These are phyloP conservation scores for Ganoderma meredithae DNA, from an alignment of 1,284 basidiomycete genomes.

Conservation along the genomic window DNA sequence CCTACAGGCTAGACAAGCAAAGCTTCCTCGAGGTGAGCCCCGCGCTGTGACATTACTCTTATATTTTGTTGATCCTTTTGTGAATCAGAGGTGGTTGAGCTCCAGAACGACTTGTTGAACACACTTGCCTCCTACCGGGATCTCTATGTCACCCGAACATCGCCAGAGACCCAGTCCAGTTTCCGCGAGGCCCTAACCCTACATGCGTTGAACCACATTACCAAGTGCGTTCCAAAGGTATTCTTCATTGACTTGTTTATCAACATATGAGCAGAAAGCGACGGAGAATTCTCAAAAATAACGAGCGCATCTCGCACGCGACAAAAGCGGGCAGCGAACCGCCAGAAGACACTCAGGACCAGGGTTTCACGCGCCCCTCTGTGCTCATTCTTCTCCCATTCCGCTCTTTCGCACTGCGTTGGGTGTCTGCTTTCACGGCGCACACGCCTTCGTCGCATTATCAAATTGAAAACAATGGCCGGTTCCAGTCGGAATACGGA, in stretches of 20 bases:
- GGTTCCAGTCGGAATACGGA: slow-evolving; percentile 86
- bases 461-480: slow-evolving; percentile 86
- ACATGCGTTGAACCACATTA: slow-evolving; percentile 86
- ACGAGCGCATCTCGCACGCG: slow-evolving; percentile 83
- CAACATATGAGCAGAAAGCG: slow-evolving; percentile 72
- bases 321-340: slow-evolving; percentile 61
- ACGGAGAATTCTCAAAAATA: slow-evolving; percentile 92
- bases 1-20: slow-evolving; percentile 60
- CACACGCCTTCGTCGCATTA: slow-evolving; percentile 71
- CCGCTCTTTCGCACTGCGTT: slow-evolving; percentile 87
- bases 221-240: slow-evolving; percentile 65
- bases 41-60: neutral
- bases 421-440: slow-evolving; percentile 73
- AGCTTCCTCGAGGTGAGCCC: slow-evolving; percentile 58
- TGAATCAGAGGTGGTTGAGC: slow-evolving; percentile 55
- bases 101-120: slow-evolving; percentile 73
- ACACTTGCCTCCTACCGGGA: slow-evolving; percentile 76
- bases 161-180: slow-evolving; percentile 58
- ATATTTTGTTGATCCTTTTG: slow-evolving; percentile 20
- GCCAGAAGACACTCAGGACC: slow-evolving; percentile 87
- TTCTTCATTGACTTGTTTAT: slow-evolving; percentile 21
- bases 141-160: slow-evolving; percentile 71
- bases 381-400: slow-evolving; percentile 92
- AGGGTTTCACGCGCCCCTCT: slow-evolving; percentile 97
- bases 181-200: slow-evolving; percentile 75